phyloP scores from a whole-genome alignment of 2,329 filamentous ascomycete genomes.

The Pseudogymnoascus sp. region DNA sequence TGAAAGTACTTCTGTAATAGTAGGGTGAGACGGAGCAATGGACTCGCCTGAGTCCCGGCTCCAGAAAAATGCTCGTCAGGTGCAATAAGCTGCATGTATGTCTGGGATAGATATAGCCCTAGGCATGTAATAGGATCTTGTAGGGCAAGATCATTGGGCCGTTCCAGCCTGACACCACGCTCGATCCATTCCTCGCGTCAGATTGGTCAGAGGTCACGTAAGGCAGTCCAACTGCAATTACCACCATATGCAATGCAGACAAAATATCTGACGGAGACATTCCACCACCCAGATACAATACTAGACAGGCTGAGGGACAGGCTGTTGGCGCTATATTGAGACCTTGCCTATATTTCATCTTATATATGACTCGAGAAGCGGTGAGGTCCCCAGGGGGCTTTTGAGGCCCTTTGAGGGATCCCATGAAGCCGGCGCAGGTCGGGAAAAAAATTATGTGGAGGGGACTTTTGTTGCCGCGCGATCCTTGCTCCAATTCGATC shows the following conservation, averaged over 20 bases:
- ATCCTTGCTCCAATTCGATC: slow-evolving; percentile 7
- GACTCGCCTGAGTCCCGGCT: background rate
- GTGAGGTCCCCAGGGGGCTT: background rate
- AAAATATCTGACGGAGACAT: background rate
- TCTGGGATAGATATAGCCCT: slow-evolving; percentile 4
- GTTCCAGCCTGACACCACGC: slow-evolving; percentile 1
- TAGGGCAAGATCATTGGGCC: slow-evolving; percentile 6
- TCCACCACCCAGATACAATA: background rate
- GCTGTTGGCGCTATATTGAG: background rate
- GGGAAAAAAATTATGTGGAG: background rate
- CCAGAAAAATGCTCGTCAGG: slow-evolving; percentile 6
- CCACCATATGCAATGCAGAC: slow-evolving; percentile 5
- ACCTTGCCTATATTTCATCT: slow-evolving; percentile 6
- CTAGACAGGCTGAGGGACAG: background rate
- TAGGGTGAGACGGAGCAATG: slow-evolving; percentile 1
- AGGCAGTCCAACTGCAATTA: slow-evolving; percentile 3
- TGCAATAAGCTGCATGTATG: slow-evolving; percentile 6
- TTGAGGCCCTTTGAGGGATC: background rate
- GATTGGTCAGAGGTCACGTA: background rate
- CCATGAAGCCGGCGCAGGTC: background rate
- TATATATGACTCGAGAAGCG: slow-evolving; percentile 3
- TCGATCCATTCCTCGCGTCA: background rate
- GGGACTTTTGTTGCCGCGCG: background rate
- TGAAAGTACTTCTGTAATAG: background rate
- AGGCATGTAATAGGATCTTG: background rate